phyloP scores from a whole-genome alignment of 176 grass and related monocot species.

The Aegilops speltoides region DNA sequence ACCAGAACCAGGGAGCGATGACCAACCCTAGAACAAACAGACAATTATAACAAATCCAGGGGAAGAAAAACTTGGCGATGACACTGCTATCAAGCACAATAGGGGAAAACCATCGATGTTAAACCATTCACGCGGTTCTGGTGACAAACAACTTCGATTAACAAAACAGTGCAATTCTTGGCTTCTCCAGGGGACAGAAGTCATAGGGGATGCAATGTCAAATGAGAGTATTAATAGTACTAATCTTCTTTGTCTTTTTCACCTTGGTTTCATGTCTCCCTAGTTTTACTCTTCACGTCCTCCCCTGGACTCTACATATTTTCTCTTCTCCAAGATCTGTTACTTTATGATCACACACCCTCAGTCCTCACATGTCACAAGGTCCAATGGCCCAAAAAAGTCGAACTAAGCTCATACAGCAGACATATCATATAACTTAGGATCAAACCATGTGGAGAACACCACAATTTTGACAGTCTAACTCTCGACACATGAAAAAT shows the following conservation, averaged over 20 bases:
- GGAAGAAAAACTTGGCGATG: not conserved
- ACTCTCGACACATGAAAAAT: not conserved
- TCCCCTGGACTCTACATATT: not conserved
- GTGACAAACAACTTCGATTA: not conserved
- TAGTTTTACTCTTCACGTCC: not conserved
- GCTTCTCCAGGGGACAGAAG: not conserved
- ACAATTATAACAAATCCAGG: not conserved
- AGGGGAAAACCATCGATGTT: not conserved
- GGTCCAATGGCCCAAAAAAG: not conserved
- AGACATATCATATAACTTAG: not conserved
- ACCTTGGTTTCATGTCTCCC: not conserved
- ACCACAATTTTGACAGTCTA: not conserved
- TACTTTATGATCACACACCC: not conserved
- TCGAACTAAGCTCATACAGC: not conserved
- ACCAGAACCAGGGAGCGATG: slow-evolving; percentile 81
- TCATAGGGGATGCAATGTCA: not conserved
- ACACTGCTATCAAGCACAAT: not conserved
- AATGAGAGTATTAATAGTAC: not conserved
- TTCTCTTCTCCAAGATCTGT: not conserved
- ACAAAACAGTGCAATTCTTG: not conserved
- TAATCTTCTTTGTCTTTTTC: not conserved
- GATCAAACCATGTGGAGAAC: not conserved
- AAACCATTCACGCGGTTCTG: not conserved
- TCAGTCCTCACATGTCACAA: not conserved
- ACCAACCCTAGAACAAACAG: slow-evolving; percentile 53